Base-by-base conservation (phyloP, 2,329 filamentous ascomycete species). In the Alternaria consortialis region DNA sequence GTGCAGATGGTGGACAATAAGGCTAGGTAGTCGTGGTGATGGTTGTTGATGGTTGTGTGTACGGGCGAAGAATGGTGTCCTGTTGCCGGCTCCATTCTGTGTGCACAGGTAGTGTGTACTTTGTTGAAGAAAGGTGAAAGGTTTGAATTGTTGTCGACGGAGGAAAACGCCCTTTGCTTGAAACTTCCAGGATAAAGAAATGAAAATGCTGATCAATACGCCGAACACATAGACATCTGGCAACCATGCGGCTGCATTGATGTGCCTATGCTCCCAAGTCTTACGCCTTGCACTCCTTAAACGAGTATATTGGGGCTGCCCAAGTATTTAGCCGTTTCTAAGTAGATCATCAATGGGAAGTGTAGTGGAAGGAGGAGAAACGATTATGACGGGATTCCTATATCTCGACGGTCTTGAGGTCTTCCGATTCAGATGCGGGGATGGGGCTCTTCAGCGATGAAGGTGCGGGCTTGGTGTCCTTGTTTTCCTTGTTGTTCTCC, bases 341-440 rank as follows among this genome's bases (percentile, higher is more conserved):
- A 62, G 57, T 66, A 64, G 66, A 68, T 68, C 50, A 60, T 64
- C 54, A 63, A 63, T 51, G 58, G 50, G 37, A 57, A 61, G 59
- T n/a, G 58, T 61, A 29, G 29, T 56, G 47, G 40, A 43, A 48
- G 51, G 50, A 53, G 50, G 53, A 50, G 53, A 55, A 60, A 32
- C 54, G 39, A 40, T 50, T 58, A 25, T 20, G 36, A 37, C 32
- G 55, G 43, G 25, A 47, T 60, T 58, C 48, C 65, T 78, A 80
- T 75, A 84, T 83, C 70, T 83, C 80, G 48, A 84, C 81, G 13
- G 81, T 83, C 75, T 83, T 83, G 75, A 84, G 80, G 64, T 83
- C 82, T 43, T 66, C 71, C 55, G 71, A 54, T 27, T 78, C 74
- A 9, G 67, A 52, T 25, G 39, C 31, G 7, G 52, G 39, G 36